Base-by-base conservation (phyloP, 208 protist genomes). In the Trypanosoma platydactyli region DNA sequence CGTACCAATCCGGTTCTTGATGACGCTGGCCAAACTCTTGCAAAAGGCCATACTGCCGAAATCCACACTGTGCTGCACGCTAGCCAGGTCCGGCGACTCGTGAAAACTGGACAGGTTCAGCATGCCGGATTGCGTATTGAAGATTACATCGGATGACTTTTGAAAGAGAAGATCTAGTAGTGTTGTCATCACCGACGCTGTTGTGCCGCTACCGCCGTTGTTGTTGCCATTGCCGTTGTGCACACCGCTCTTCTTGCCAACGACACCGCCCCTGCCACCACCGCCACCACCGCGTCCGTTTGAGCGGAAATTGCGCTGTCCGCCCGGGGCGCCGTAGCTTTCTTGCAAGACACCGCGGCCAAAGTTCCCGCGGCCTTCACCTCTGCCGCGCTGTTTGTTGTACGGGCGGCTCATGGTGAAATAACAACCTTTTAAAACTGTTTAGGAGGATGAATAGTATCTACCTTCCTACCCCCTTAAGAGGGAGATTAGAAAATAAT, bases 1-100 rank as follows among this genome's bases (percentile, higher is more conserved):
- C 40, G 75, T 51, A 15, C 77, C 80, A 67, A 88, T 86, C 27
- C 73, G 76, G 45, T 86, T 80, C 27, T 81, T 80, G 41, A 96
- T 63, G 22, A 90, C 88, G 56, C 84, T 76, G 12, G 76, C 77
- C 4, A 96, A 77, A 15, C 80, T 75, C 52, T 77, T 83, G 68
- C 83, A 92, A 71, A 96, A 96, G 5, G 79, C 59, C 15, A 85
- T 80, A 42, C 73, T 92, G 83, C 92, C 92, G 68, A 91, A 94
- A 71, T 96, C 84, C 1, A 96, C 81, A 44, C 69, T 89, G 30
- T 74, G 82, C 66, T 79, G 74, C n/a, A 80, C 83, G 12, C 75
- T 61, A n/a, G 72, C 51, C 16, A 94, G 65, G 59, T 94, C 87
- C 0, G 78, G 79, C 20, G 66, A 80, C 35, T 80, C 73, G 27